Percentiles rank a stretch among this genome's conserved stretches.
Evolutionary conservation across 352 stramenopile genomes (phyloP).

Genomic region (Stephanocyclus meneghinianus): DNA sequence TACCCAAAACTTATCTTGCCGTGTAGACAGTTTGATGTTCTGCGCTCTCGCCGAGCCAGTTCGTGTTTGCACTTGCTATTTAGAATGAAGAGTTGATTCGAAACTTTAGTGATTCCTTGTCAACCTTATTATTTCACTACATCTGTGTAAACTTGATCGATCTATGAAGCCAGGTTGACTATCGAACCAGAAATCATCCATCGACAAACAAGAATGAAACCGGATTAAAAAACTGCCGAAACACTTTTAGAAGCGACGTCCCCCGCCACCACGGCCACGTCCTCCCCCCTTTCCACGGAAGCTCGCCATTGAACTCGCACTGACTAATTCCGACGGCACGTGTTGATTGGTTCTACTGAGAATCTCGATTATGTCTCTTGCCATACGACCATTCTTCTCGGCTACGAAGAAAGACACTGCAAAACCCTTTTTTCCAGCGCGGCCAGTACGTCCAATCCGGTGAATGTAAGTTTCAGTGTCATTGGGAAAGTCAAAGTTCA

Average conservation of each 20-base stretch:
- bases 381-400: slow-evolving; percentile 98
- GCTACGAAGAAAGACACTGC: slow-evolving; percentile 92
- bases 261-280: slow-evolving; percentile 35
- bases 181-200: no score
- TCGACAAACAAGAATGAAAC: no score
- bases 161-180: no score
- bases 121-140: no score
- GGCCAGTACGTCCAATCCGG: slow-evolving; percentile 91
- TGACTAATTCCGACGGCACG: slow-evolving; percentile 81
- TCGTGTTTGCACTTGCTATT: no score
- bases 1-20: no score
- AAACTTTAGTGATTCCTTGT: no score
- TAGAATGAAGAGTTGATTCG: no score
- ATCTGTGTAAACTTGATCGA: no score
- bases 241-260: slow-evolving; percentile 31
- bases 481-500: slow-evolving; percentile 99
- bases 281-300: slow-evolving; percentile 39
- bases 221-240: no score
- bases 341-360: slow-evolving; percentile 93
- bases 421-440: slow-evolving; percentile 89
- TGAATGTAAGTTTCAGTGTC: slow-evolving; percentile 99
- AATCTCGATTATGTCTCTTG: slow-evolving; percentile 95
- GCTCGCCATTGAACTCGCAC: slow-evolving; percentile 43
- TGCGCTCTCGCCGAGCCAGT: no score
- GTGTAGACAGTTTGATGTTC: no score